Percentiles rank a stretch among this genome's conserved stretches.
phyloP scores from a whole-genome alignment of 331 rosid genomes.

The Quercus phellos region DNA sequence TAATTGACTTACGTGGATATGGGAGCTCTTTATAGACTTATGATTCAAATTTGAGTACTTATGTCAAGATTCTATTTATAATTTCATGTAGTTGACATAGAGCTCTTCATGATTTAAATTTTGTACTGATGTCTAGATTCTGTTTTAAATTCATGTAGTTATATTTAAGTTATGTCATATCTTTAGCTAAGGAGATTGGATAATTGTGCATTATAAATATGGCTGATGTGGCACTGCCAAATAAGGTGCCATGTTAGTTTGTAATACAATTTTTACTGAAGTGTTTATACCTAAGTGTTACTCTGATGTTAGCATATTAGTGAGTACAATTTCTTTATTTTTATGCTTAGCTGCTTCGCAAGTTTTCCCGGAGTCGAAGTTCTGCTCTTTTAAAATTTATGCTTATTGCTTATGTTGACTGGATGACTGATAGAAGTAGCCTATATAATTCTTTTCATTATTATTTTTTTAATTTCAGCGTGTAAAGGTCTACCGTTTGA shows the following conservation, averaged over 20 bases:
- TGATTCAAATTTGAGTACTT: background rate
- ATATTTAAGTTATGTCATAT: background rate
- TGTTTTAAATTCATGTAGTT: background rate
- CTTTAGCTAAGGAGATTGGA: background rate
- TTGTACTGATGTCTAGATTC: background rate
- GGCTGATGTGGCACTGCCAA: background rate
- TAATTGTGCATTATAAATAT: background rate
- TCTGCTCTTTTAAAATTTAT: background rate
- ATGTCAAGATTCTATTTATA: background rate
- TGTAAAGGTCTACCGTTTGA: constrained; percentile 90
- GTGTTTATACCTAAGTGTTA: background rate
- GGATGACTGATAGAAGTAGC: constrained; percentile 9
- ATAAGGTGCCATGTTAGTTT: background rate
- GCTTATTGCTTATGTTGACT: background rate
- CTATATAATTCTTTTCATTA: constrained; percentile 8
- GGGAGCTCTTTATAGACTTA: background rate
- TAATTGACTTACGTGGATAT: background rate
- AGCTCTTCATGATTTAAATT: background rate
- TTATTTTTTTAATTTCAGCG: constrained; percentile 59
- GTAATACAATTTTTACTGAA: too few relatives aligned
- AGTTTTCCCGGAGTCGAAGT: background rate
- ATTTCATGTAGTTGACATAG: background rate
- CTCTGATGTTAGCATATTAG: background rate
- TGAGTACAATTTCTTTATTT: too few relatives aligned
- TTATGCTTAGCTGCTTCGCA: background rate